These are phyloP conservation scores for Xylariaceae sp. DNA, from an alignment of 2,329 filamentous ascomycete genomes.

Conservation along the genomic window DNA sequence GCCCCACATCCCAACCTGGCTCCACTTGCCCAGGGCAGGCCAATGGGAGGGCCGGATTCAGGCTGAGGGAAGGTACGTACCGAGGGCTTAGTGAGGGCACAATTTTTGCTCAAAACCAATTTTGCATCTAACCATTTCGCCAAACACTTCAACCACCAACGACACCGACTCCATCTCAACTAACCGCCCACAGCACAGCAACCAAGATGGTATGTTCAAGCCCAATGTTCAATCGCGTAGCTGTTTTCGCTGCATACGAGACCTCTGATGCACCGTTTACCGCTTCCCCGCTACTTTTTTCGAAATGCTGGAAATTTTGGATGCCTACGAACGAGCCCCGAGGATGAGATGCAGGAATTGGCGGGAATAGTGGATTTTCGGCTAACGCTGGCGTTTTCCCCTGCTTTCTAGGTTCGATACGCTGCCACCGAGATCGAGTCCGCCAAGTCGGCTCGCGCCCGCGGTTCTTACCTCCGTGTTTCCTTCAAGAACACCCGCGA, in stretches of 20 bases:
- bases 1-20: slow-evolving; percentile 5
- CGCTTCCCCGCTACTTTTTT: slow-evolving; percentile 9
- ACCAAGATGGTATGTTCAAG: slow-evolving; percentile 48
- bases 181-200: slow-evolving; percentile 44
- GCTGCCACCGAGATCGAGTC: slow-evolving; percentile 81
- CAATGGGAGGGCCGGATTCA: neutral
- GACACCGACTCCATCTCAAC: slow-evolving; percentile 49
- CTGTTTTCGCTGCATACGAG: slow-evolving; percentile 7
- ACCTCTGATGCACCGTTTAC: slow-evolving; percentile 29
- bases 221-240: slow-evolving; percentile 3
- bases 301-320: neutral
- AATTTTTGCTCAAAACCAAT: slow-evolving; percentile 36
- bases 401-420: slow-evolving; percentile 74
- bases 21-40: neutral
- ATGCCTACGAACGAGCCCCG: slow-evolving; percentile 3
- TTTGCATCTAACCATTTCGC: slow-evolving; percentile 41
- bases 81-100: slow-evolving; percentile 39
- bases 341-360: slow-evolving; percentile 8
- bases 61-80: slow-evolving; percentile 22
- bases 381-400: slow-evolving; percentile 22
- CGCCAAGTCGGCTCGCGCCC: slow-evolving; percentile 93
- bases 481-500: slow-evolving; percentile 99
- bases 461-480: slow-evolving; percentile 97
- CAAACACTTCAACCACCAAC: slow-evolving; percentile 44
- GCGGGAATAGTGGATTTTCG: slow-evolving; percentile 10